These are phyloP conservation scores for Pichia inconspicua DNA, from an alignment of 1,139 yeast species.

Conservation along the genomic window DNA sequence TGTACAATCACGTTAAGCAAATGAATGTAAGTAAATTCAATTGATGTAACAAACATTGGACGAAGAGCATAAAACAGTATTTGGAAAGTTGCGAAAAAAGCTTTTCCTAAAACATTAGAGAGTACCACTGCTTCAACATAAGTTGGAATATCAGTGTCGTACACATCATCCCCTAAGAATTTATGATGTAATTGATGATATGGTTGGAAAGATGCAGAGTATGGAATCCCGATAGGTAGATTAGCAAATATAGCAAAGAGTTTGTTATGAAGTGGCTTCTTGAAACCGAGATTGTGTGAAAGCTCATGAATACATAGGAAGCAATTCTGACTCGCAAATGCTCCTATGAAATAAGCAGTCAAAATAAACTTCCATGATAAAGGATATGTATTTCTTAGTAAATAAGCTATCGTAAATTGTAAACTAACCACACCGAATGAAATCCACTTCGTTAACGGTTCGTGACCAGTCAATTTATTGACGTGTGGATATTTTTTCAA, in stretches of 20 bases:
- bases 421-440: conserved; percentile 54
- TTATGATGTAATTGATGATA: conserved; percentile 90
- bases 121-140: conserved; percentile 63
- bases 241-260: conserved; percentile 72
- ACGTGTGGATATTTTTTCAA: conserved; percentile 73
- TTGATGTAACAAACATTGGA: conserved; percentile 77
- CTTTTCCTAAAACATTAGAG: conserved; percentile 75
- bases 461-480: conserved; percentile 74
- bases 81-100: conserved; percentile 86
- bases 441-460: conserved; percentile 76
- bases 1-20: conserved; percentile 60
- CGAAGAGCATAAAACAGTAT: conserved; percentile 82
- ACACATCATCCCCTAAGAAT: conserved; percentile 76
- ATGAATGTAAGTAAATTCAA: conserved; percentile 70
- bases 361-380: conserved; percentile 48
- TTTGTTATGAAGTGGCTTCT: conserved; percentile 67
- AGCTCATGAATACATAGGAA: conserved; percentile 86
- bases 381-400: conserved; percentile 49
- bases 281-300: conserved; percentile 80
- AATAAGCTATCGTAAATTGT: conserved; percentile 58
- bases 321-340: conserved; percentile 75
- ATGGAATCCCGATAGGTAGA: conserved; percentile 84
- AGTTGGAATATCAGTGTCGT: conserved; percentile 87
- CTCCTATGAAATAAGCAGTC: conserved; percentile 73
- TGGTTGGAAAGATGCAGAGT: conserved; percentile 85